Percentiles rank a stretch among this genome's conserved stretches.
Conservation (phyloP, 768 basidiomycete species). For the Tephrocybe rancida region DNA sequence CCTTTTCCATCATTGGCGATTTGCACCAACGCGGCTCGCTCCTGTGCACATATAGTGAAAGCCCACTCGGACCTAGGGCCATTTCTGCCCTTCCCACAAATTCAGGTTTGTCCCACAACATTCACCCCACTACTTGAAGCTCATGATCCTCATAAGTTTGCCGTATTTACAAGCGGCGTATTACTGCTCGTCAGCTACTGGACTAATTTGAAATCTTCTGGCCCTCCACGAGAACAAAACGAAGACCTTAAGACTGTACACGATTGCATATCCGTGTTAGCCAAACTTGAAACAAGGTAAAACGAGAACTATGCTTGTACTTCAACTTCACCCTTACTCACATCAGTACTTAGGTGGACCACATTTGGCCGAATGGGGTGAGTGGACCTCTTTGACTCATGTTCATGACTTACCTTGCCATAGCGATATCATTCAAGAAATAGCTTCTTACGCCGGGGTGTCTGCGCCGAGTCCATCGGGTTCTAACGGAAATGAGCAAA, state of each 20-base stretch:
- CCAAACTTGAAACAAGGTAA: conserved; percentile 41
- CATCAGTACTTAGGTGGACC: conserved; percentile 33
- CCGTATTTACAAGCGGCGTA: conserved; percentile 43
- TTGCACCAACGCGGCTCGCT: conserved; percentile 81
- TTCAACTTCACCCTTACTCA: no score
- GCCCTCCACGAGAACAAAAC: conserved; percentile 41
- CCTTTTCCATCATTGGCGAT: conserved; percentile 71
- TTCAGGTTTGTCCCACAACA: conserved; percentile 34
- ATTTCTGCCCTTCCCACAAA: conserved; percentile 32
- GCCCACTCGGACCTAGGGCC: conserved; percentile 33
- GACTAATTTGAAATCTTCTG: conserved; percentile 50
- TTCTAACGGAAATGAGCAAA: not conserved
- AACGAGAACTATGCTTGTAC: no score
- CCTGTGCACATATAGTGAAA: conserved; percentile 70
- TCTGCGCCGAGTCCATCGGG: not conserved
- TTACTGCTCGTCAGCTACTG: conserved; percentile 70
- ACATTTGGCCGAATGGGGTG: conserved; percentile 45
- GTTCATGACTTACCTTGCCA: not conserved
- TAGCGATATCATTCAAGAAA: conserved; percentile 40
- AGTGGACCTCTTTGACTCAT: conserved; percentile 3
- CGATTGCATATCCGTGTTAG: conserved; percentile 57
- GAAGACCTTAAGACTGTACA: conserved; percentile 61
- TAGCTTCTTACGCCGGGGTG: conserved; percentile 32
- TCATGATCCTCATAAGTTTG: conserved; percentile 26
- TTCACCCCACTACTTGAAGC: not conserved